Evolutionary conservation across 192 early-diverging fungal genomes (phyloP), one percentile per base, ranked within the genome.

Genomic region (Chytriomyces sp.): DNA sequence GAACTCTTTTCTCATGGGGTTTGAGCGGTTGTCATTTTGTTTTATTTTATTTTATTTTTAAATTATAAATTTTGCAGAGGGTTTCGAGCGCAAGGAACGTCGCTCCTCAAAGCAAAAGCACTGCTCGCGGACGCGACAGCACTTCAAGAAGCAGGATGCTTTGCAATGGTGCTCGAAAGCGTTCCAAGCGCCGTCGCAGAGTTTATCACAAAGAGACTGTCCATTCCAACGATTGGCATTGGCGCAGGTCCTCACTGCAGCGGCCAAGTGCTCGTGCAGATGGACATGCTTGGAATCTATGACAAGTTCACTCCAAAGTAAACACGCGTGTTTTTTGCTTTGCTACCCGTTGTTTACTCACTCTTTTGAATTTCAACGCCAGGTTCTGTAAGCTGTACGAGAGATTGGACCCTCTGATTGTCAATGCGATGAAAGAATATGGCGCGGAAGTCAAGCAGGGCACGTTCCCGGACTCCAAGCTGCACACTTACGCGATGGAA

Each of bases 161-260:
- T 94, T 86, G 88, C 89, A 3, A 79, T 99, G 16, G 92, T 98
- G 24, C 82, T 99, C 18, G 98, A 99, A 81, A 94, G 95, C 35
- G 89, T 99, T 60, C 96, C 98, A 5, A 89, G 87, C 62, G 86
- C 91, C n/a, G 93, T 99, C 11, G 98, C 96, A 3, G 83, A 85
- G n/a, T 87, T 91, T 47, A 91, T 98, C 63, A 99, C 97, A 0
- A 75, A 89, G 24, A 75, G 87, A 48, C 81, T 99, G 43, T 65
- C 64, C 3, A 89, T 98, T 48, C 97, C 97, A 7, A 99, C 97
- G 8, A 98, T 99, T 73, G 98, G 98, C 11, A 99, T 99, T 78
- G 98, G 98, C 53, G 96, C 98, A 7, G 97, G 97, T 7, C 69
- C 87, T 13, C 82, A 88, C 0, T 93, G 92, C 11, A 96, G 94